phyloP scores from a whole-genome alignment of 495 filamentous ascomycete genomes.

The Aspergillus asperescens region DNA sequence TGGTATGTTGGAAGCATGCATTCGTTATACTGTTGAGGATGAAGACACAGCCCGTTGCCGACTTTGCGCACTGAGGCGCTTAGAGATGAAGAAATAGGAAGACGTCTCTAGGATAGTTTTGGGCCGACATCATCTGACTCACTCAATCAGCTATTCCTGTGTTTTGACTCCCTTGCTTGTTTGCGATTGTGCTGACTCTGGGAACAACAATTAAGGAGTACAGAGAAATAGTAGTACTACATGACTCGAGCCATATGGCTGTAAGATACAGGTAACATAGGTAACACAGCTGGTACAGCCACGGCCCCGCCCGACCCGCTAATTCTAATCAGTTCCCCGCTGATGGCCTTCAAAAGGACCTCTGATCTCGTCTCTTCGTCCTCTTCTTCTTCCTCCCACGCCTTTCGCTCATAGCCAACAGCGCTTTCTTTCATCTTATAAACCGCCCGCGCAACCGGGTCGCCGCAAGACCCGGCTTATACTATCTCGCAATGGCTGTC shows the following conservation, averaged over 20 bases:
- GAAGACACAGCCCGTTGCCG: conserved; percentile 18
- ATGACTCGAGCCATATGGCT: too few species aligned
- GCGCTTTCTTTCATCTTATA: not conserved
- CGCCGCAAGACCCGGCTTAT: conserved; percentile 13
- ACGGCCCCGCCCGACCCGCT: not conserved
- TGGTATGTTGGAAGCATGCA: not conserved
- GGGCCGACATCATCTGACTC: conserved; percentile 20
- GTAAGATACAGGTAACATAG: not conserved
- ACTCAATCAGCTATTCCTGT: not conserved
- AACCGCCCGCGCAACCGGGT: conserved; percentile 14
- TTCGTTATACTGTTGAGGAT: not conserved
- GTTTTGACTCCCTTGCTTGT: not conserved
- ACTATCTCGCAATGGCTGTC: conserved; percentile 18
- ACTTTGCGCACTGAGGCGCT: conserved; percentile 18
- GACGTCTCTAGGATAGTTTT: conserved; percentile 13
- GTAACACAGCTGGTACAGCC: not conserved
- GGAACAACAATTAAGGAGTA: too few species aligned
- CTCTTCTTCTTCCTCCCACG: not conserved
- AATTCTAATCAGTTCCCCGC: not conserved
- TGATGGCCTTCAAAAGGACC: not conserved
- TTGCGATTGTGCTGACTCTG: not conserved
- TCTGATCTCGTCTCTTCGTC: not conserved
- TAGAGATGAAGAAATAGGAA: conserved; percentile 15
- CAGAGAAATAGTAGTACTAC: too few species aligned
- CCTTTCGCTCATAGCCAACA: not conserved